Evolutionary conservation across 1,284 basidiomycete species (phyloP).

Genomic region (Cutaneotrichosporon cyanovorans): DNA sequence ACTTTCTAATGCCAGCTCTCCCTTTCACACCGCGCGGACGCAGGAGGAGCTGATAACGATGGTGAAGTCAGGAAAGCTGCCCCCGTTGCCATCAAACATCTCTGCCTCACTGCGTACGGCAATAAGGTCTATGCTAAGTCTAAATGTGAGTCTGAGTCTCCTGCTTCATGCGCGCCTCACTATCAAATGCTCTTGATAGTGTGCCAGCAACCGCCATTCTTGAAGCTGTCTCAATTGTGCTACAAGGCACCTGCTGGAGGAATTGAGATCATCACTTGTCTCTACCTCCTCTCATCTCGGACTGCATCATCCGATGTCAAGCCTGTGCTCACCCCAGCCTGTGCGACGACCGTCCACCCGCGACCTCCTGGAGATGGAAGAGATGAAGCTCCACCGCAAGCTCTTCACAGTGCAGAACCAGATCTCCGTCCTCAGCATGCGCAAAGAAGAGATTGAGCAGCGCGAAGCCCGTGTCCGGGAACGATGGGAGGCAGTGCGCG

Average conservation of each 20-base stretch:
- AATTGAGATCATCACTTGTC: too few species aligned
- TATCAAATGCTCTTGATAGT: too few species aligned
- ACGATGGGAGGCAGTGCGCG: conserved; percentile 17
- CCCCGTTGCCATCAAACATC: conserved; percentile 34
- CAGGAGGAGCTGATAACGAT: conserved; percentile 42
- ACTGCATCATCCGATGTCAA: too few species aligned
- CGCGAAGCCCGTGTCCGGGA: conserved; percentile 16
- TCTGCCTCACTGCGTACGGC: conserved; percentile 34
- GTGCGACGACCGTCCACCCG: conserved; percentile 38
- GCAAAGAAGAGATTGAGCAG: conserved; percentile 51
- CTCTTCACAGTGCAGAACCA: conserved; percentile 43
- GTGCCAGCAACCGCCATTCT: too few species aligned
- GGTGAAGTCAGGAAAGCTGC: conserved; percentile 42
- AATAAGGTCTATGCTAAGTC: conserved; percentile 40
- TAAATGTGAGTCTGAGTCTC: conserved; percentile 38
- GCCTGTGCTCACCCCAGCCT: conserved; percentile 28
- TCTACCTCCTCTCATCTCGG: too few species aligned
- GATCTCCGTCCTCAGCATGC: conserved; percentile 28
- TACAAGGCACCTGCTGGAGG: too few species aligned
- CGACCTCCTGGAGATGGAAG: conserved; percentile 42
- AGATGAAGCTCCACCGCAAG: conserved; percentile 44
- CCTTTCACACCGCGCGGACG: conserved; percentile 42
- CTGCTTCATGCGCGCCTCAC: too few species aligned
- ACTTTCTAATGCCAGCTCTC: conserved; percentile 29
- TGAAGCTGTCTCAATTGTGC: too few species aligned